Percentiles rank a stretch among this genome's conserved stretches.
phyloP scores from a whole-genome alignment of 331 rosid species.

The Acacia pycnantha region DNA sequence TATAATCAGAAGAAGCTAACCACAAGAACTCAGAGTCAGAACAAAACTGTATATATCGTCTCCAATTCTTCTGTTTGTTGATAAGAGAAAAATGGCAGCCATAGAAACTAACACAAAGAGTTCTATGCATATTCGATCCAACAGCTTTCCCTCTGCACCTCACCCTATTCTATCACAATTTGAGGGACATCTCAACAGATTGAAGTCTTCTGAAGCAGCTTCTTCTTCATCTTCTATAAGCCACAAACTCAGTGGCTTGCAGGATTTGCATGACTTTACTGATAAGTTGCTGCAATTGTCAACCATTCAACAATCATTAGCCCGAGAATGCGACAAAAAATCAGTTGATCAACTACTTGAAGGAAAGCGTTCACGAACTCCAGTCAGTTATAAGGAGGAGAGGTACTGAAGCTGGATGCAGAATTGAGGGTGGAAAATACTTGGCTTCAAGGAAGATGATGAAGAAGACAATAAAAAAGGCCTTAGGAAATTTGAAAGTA shows the following conservation, averaged over 20 bases:
- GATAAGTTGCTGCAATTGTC: constrained; percentile 40
- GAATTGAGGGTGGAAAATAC: not conserved
- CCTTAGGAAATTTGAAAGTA: constrained; percentile 15
- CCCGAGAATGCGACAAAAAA: constrained; percentile 12
- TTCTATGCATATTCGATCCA: constrained; percentile 20
- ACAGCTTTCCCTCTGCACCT: constrained; percentile 31
- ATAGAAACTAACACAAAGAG: not conserved
- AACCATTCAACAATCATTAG: constrained; percentile 26
- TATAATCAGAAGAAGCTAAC: not conserved
- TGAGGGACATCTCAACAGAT: constrained; percentile 36
- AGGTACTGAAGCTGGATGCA: not conserved
- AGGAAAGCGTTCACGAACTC: constrained; percentile 26
- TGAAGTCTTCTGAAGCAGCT: constrained; percentile 31
- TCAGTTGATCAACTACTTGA: constrained; percentile 13
- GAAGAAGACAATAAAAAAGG: constrained; percentile 1
- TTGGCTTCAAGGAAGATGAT: constrained; percentile 14
- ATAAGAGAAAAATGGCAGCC: constrained; percentile 11
- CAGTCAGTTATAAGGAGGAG: not conserved
- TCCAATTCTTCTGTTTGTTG: not conserved
- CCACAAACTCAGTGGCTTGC: constrained; percentile 28
- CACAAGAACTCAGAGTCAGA: not conserved
- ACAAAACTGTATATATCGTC: not conserved
- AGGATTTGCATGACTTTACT: constrained; percentile 32
- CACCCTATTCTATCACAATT: constrained; percentile 21
- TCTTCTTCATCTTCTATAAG: constrained; percentile 26